Evolutionary conservation across 139 green algal species (phyloP).

Genomic region (Chlamydomonas sphaeroides): DNA sequence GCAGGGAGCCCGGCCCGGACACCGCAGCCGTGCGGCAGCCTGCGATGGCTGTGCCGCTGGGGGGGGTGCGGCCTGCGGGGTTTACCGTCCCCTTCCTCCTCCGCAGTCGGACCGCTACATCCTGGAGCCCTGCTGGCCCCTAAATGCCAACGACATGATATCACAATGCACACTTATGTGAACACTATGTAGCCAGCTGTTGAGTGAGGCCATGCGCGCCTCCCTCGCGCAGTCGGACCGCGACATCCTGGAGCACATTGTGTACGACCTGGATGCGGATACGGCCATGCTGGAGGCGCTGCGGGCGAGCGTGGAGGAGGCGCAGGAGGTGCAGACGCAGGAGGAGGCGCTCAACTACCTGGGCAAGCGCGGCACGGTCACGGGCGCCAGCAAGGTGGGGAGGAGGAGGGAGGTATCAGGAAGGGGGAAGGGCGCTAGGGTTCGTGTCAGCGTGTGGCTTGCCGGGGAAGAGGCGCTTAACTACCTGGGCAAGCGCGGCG

Average conservation of each 20-base stretch:
- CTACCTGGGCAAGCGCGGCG: constrained; percentile 92
- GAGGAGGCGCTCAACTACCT: constrained; percentile 98
- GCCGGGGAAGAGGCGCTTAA: constrained; percentile 94
- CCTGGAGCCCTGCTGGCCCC: too few species aligned
- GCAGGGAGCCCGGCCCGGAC: too few species aligned
- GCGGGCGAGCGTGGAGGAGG: constrained; percentile 94
- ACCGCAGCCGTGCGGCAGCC: too few species aligned
- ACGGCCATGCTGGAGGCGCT: constrained; percentile 96
- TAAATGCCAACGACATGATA: too few species aligned
- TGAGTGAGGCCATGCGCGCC: too few species aligned
- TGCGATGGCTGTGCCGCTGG: too few species aligned
- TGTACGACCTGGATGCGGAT: constrained; percentile 84
- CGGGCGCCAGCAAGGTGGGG: constrained; percentile 56
- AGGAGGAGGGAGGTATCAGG: background rate
- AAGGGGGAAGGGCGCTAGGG: background rate
- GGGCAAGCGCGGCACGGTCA: constrained; percentile 76
- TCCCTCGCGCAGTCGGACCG: constrained; percentile 66
- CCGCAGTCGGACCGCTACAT: constrained; percentile 82
- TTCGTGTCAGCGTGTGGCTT: background rate
- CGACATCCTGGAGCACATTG: constrained; percentile 93
- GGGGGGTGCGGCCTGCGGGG: too few species aligned
- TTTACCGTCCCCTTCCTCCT: background rate
- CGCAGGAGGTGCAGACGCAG: constrained; percentile 87
- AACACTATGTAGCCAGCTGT: too few species aligned
- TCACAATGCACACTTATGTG: too few species aligned